Evolutionary conservation across 2,329 filamentous ascomycete species (phyloP).

Genomic region (Botrytis hyacinthi): DNA sequence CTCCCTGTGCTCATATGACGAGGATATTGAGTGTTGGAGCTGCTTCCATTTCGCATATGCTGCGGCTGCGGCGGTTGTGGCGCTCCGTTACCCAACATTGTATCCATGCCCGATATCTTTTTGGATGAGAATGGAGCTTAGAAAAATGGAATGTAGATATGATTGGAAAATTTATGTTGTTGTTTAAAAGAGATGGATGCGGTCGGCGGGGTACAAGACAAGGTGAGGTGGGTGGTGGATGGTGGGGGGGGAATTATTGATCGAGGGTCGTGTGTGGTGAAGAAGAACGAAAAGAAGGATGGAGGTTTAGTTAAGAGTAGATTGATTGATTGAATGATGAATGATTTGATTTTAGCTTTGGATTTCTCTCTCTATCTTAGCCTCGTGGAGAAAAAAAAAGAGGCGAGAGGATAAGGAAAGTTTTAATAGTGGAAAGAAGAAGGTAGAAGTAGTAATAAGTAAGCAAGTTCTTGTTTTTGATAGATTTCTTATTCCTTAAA

Average conservation of each 20-base stretch:
- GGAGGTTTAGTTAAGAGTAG: neutral
- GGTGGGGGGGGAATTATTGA: neutral
- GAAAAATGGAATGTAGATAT: neutral
- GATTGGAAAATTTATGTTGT: constrained; percentile 6
- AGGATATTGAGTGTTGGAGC: constrained; percentile 19
- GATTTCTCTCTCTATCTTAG: neutral
- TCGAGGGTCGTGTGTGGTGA: neutral
- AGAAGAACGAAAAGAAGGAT: neutral
- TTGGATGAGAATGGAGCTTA: neutral
- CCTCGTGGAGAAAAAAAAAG: constrained; percentile 1
- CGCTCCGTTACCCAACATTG: constrained; percentile 20
- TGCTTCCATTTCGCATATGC: constrained; percentile 20
- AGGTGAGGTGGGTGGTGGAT: neutral
- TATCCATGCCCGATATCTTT: constrained; percentile 9
- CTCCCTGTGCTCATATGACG: constrained; percentile 21
- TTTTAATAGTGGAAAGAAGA: neutral
- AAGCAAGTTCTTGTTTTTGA: neutral
- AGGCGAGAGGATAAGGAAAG: constrained; percentile 9
- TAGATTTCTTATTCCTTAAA: neutral
- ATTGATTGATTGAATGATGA: neutral
- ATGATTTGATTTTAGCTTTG: neutral
- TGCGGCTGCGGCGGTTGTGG: constrained; percentile 19
- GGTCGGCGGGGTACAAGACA: constrained; percentile 14
- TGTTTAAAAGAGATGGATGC: neutral
- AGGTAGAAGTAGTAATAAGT: neutral